A percentile compares a stretch with the other conserved stretches of the same genome.
Conservation (phyloP, 192 early-diverging fungal genomes). For the Pilobolus umbonatus region DNA sequence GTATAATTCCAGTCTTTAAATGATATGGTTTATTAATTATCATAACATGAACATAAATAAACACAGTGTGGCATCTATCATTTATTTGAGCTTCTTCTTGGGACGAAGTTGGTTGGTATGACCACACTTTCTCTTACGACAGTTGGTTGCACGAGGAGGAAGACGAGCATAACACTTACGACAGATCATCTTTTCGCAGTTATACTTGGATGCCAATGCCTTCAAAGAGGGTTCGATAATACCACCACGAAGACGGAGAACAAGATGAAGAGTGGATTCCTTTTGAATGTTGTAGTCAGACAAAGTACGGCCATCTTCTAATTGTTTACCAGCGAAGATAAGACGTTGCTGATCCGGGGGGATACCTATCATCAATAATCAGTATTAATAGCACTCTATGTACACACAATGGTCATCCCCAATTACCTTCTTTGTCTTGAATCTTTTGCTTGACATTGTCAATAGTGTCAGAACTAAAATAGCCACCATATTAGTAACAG, state of each 20-base stretch:
- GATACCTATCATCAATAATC: slow-evolving; percentile 57
- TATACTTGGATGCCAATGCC: slow-evolving; percentile 98
- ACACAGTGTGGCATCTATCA: no score
- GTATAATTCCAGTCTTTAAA: no score
- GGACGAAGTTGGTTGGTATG: slow-evolving; percentile 98
- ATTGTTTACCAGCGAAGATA: slow-evolving; percentile 99
- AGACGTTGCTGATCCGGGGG: slow-evolving; percentile 99
- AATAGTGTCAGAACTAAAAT: slow-evolving; percentile 44
- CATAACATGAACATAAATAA: no score
- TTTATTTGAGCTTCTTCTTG: slow-evolving; percentile 88
- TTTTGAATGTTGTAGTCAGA: slow-evolving; percentile 99
- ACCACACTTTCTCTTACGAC: slow-evolving; percentile 99
- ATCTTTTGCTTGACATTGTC: slow-evolving; percentile 62
- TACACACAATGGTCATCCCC: not conserved
- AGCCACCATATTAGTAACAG: no score
- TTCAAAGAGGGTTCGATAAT: slow-evolving; percentile 99
- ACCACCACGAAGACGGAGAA: slow-evolving; percentile 93
- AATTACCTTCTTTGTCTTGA: slow-evolving; percentile 53
- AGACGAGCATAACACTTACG: slow-evolving; percentile 99
- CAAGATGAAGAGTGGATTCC: slow-evolving; percentile 97
- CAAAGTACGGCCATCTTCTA: slow-evolving; percentile 97
- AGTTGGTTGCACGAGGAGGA: slow-evolving; percentile 99
- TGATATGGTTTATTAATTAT: no score
- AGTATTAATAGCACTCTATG: not conserved
- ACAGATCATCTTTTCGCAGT: slow-evolving; percentile 99